Evolutionary conservation across 1,284 basidiomycete species (phyloP).

Genomic region (Trametes polyzona): DNA sequence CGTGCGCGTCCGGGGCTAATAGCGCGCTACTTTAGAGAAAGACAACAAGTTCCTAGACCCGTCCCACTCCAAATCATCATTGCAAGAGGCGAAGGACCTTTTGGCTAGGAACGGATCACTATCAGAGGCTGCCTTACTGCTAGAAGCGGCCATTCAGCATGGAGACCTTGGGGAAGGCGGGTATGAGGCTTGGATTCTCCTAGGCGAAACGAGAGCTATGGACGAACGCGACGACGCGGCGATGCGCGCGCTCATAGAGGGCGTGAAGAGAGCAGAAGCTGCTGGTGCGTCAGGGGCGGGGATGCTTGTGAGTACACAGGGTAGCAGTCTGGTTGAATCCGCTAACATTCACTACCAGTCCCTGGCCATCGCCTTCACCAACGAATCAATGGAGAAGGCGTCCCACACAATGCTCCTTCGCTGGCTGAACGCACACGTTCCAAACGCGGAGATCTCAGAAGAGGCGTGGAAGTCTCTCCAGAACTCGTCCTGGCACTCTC

Average conservation of each 20-base stretch:
- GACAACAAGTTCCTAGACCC: constrained; percentile 74
- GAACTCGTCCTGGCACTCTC: constrained; percentile 84
- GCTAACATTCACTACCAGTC: too few relatives aligned
- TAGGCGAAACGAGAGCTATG: constrained; percentile 95
- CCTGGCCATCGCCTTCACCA: constrained; percentile 96
- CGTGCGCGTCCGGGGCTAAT: constrained; percentile 1
- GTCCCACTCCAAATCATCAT: constrained; percentile 54
- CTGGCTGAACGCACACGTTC: constrained; percentile 85
- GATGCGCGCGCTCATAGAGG: constrained; percentile 75
- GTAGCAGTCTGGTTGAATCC: too few relatives aligned
- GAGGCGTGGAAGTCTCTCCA: constrained; percentile 62
- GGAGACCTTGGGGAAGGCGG: constrained; percentile 79
- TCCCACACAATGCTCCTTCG: constrained; percentile 88
- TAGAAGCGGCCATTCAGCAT: constrained; percentile 88
- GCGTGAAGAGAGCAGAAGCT: constrained; percentile 65
- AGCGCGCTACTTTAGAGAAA: constrained; percentile 47
- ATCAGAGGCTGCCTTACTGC: constrained; percentile 80
- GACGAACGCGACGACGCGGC: constrained; percentile 89
- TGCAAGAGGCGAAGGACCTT: constrained; percentile 73
- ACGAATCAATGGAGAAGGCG: constrained; percentile 91
- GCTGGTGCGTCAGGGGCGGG: constrained; percentile 72
- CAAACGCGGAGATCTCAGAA: constrained; percentile 60
- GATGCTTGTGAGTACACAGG: constrained; percentile 83
- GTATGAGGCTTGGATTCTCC: constrained; percentile 91
- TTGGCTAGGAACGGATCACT: constrained; percentile 82